A percentile compares a stretch with the other conserved stretches of the same genome.
These are phyloP conservation scores for Apiosordaria backusii DNA, from an alignment of 495 filamentous ascomycete species.

Conservation along the genomic window DNA sequence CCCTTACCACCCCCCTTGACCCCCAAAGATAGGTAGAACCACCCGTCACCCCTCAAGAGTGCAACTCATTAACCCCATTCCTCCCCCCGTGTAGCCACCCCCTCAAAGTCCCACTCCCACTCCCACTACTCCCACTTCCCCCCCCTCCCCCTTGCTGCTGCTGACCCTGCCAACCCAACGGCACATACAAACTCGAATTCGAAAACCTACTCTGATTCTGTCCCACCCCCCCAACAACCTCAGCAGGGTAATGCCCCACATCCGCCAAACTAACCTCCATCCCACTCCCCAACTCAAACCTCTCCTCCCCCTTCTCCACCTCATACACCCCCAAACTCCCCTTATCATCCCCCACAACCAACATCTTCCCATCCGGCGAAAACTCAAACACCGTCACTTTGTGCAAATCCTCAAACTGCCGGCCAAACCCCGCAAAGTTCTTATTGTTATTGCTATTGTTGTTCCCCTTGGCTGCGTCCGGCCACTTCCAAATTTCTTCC, in stretches of 20 bases:
- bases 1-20: too few relatives aligned
- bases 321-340: conserved; percentile 28
- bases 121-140: background rate
- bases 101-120: background rate
- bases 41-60: background rate
- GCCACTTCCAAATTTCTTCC: conserved; percentile 31
- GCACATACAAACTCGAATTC: conserved; percentile 8
- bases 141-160: background rate
- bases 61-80: background rate
- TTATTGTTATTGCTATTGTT: conserved; percentile 4
- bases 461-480: conserved; percentile 10
- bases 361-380: conserved; percentile 20
- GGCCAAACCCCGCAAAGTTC: conserved; percentile 17
- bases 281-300: conserved; percentile 20
- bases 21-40: too few relatives aligned
- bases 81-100: background rate
- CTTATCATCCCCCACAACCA: conserved; percentile 27
- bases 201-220: conserved; percentile 1
- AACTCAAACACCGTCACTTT: conserved; percentile 34
- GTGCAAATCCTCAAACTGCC: conserved; percentile 22
- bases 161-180: conserved; percentile 3
- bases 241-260: background rate
- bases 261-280: conserved; percentile 8
- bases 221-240: background rate
- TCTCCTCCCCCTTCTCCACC: conserved; percentile 16